Evolutionary conservation across 2,329 filamentous ascomycete genomes (phyloP).

Genomic region (Proliferodiscus dingleyae): DNA sequence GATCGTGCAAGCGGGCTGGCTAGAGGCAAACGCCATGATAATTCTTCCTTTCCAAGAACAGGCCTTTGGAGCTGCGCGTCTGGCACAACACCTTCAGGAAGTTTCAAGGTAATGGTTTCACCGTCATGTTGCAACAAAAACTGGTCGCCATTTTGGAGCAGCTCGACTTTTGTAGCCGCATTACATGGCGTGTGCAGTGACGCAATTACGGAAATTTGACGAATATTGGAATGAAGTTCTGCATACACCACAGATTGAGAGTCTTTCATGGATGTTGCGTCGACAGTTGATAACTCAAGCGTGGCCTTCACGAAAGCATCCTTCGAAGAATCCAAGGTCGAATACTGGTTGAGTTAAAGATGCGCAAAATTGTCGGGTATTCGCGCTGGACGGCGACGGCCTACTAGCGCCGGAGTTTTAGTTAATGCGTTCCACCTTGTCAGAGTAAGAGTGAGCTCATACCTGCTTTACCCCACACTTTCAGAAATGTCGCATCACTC

Average conservation of each 20-base stretch:
- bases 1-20: conserved; percentile 9
- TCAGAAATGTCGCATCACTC: too few relatives aligned
- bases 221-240: conserved; percentile 60
- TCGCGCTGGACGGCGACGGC: too few relatives aligned
- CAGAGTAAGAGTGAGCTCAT: conserved; percentile 2
- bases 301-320: too few relatives aligned
- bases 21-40: conserved; percentile 53
- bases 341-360: too few relatives aligned
- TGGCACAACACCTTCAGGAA: conserved; percentile 35
- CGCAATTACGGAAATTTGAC: conserved; percentile 56
- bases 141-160: conserved; percentile 41
- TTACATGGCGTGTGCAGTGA: conserved; percentile 39
- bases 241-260: conserved; percentile 46
- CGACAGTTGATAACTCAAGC: not conserved
- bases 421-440: too few relatives aligned
- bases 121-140: conserved; percentile 47
- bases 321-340: not conserved
- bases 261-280: conserved; percentile 10
- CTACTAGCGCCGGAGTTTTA: too few relatives aligned
- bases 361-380: too few relatives aligned
- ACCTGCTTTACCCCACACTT: conserved; percentile 16
- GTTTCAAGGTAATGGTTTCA: conserved; percentile 31
- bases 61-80: conserved; percentile 17
- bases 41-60: conserved; percentile 27
- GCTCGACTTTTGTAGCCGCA: conserved; percentile 26